These are phyloP conservation scores for Eucalyptus shirleyi DNA, from an alignment of 345 rosid genomes.

Conservation along the genomic window DNA sequence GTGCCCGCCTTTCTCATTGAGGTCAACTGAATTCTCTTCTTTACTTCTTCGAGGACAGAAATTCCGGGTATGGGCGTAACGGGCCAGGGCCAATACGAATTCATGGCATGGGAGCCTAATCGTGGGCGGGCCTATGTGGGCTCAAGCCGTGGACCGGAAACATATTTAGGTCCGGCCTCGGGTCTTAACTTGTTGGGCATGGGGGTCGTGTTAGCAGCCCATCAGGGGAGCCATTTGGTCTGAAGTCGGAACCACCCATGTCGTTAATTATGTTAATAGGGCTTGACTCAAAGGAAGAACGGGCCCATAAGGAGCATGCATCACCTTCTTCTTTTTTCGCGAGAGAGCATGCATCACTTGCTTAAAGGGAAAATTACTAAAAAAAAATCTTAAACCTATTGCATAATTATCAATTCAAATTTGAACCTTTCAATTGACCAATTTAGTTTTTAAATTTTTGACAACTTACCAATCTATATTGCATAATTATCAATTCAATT, in stretches of 20 bases:
- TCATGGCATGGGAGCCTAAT: not conserved
- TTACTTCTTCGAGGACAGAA: not conserved
- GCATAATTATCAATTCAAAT: too few species aligned
- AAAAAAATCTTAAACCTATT: fast-evolving
- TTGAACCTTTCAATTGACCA: too few species aligned
- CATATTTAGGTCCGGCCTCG: not conserved
- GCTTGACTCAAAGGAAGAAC: not conserved
- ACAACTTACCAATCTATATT: too few species aligned
- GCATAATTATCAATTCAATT: too few species aligned
- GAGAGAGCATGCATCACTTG: not conserved
- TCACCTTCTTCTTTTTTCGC: not conserved
- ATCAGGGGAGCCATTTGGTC: not conserved
- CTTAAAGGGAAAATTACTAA: not conserved
- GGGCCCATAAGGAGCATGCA: not conserved
- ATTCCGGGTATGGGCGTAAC: not conserved
- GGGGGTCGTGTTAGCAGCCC: not conserved
- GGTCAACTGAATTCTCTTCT: not conserved
- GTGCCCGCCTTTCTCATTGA: not conserved
- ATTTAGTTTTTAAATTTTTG: too few species aligned
- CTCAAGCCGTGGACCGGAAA: not conserved
- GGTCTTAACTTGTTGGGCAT: not conserved
- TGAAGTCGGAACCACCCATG: not conserved
- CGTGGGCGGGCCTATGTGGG: not conserved
- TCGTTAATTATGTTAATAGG: not conserved
- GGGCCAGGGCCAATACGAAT: not conserved